Conservation (phyloP, 805 yeast species). For the Jamesozyma rosinii region DNA sequence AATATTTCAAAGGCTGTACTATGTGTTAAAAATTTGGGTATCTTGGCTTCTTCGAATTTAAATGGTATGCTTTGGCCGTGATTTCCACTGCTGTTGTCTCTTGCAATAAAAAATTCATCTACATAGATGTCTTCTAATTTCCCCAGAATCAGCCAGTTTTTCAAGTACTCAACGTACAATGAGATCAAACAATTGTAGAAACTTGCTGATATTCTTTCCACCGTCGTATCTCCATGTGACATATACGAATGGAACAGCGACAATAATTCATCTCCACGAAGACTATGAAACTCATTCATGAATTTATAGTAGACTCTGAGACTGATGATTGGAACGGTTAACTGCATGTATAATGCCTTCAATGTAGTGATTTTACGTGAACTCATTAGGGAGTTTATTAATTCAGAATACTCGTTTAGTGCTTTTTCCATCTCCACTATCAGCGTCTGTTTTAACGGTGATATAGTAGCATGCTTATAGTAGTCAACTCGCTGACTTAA, state of each 20-base stretch:
- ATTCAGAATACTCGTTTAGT: conserved; percentile 35
- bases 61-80: conserved; percentile 10
- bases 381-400: conserved; percentile 39
- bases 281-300: conserved; percentile 25
- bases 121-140: conserved; percentile 40
- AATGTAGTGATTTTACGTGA: conserved; percentile 26
- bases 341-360: conserved; percentile 25
- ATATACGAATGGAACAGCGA: conserved; percentile 42
- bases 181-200: conserved; percentile 40
- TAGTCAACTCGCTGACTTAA: conserved; percentile 31
- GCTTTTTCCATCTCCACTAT: conserved; percentile 38
- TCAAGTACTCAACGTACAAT: conserved; percentile 54
- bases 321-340: conserved; percentile 44
- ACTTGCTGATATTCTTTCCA: conserved; percentile 35
- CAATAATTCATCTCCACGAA: conserved; percentile 44
- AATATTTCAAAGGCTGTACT: conserved; percentile 39
- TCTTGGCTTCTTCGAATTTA: conserved; percentile 14
- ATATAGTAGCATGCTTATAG: conserved; percentile 25
- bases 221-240: conserved; percentile 53
- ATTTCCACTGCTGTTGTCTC: conserved; percentile 1
- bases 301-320: conserved; percentile 51
- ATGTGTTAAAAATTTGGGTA: conserved; percentile 35
- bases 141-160: conserved; percentile 65
- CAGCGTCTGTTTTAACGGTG: conserved; percentile 58
- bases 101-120: conserved; percentile 53